These are phyloP conservation scores for Talaromyces thailandensis DNA, from an alignment of 495 filamentous ascomycete species.

Conservation along the genomic window DNA sequence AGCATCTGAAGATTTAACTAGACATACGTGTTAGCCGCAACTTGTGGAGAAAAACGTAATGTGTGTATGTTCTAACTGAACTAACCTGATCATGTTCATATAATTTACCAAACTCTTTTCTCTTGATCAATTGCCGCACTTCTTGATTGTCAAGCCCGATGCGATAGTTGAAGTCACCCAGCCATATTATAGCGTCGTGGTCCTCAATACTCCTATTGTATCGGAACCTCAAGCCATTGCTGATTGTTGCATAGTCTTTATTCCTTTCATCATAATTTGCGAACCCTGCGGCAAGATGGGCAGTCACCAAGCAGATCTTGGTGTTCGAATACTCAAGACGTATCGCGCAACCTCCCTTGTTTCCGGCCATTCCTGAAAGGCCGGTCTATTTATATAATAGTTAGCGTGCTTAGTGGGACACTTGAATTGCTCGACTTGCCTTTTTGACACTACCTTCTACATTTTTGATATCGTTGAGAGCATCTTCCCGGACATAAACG, in stretches of 20 bases:
- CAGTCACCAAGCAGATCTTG: conserved; percentile 89
- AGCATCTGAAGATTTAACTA: conserved; percentile 96
- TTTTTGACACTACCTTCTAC: conserved; percentile 96
- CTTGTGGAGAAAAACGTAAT: conserved; percentile 3
- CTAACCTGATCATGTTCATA: conserved; percentile 87
- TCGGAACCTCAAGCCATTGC: conserved; percentile 80
- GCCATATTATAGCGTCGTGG: conserved; percentile 93
- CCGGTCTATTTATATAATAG: conserved; percentile 54
- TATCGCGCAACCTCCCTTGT: conserved; percentile 97
- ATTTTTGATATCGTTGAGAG: conserved; percentile 77
- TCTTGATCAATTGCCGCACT: conserved; percentile 62
- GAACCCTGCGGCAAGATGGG: conserved; percentile 93
- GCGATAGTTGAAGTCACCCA: conserved; percentile 98
- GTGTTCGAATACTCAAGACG: conserved; percentile 93
- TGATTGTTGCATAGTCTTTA: conserved; percentile 84
- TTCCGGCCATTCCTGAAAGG: conserved; percentile 93
- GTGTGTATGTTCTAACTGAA: conserved; percentile 10
- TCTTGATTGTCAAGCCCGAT: conserved; percentile 78
- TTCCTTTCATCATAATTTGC: conserved; percentile 96
- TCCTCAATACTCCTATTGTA: conserved; percentile 82
- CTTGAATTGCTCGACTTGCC: conserved; percentile 20
- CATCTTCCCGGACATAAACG: conserved; percentile 76
- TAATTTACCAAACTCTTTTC: conserved; percentile 63
- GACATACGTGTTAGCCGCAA: neutral
- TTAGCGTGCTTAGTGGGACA: conserved; percentile 6